Evolutionary conservation across 2,329 filamentous ascomycete species (phyloP), one percentile per base, ranked within the genome.

Genomic region (Botrytis fragariae): DNA sequence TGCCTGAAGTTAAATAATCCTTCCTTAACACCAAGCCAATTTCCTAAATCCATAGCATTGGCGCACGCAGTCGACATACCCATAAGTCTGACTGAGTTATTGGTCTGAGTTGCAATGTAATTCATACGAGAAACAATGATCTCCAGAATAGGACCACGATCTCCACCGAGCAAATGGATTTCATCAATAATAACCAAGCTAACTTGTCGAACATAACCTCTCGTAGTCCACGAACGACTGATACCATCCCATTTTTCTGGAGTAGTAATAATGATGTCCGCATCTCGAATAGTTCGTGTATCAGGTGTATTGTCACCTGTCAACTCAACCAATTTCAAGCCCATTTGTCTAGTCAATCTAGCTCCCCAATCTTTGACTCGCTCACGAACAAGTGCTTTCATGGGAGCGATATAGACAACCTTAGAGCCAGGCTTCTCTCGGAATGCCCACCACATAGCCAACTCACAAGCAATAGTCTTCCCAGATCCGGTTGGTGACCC

Each of bases 181-280:
- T 99, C 96, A 79, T 99, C 96, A 77, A 99, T 99, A 75, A 99
- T 98, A 70, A 99, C 96, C 25, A 99, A 85, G 74, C 94, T 95
- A 74, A 99, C 96, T 83, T 98, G 92, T 70, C 94, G 90, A 59
- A 99, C 96, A 78, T 99, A 99, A 74, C 93, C 93, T 89, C 96
- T 92, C 8, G 95, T 98, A 82, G 98, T 95, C 96, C 97, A 99
- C 80, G 93, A 97, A 88, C 96, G 93, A 78, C 94, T 97, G 78
- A 99, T 98, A 88, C 97, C 97, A 81, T 99, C 97, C 96, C 96
- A 99, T 82, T 99, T 99, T 84, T 99, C 96, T n/a, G 96, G 97
- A 0, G 97, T 99, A 0, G 96, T 99, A 79, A 99, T 94, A 79
- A 99, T 99, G 75, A 99, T 94, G 81, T 99, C 96, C 5, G 96